Conservation (phyloP, 2,329 filamentous ascomycete species). For the Fusarium sp. region DNA sequence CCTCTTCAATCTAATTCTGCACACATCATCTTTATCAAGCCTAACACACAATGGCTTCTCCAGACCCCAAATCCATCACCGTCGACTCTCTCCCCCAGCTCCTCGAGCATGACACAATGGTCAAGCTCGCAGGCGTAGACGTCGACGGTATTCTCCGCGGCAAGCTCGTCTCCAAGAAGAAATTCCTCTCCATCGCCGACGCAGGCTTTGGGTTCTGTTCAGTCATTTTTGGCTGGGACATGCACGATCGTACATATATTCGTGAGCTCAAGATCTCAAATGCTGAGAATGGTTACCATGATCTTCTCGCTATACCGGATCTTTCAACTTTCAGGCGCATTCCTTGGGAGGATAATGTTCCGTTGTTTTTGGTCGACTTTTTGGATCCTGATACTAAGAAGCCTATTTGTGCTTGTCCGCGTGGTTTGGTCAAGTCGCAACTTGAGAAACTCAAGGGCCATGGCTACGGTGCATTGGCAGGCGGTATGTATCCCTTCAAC, state of each 20-base stretch:
- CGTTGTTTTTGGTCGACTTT: conserved; percentile 88
- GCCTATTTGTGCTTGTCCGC: conserved; percentile 81
- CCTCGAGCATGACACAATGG: conserved; percentile 76
- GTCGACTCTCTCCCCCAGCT: conserved; percentile 72
- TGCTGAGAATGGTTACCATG: conserved; percentile 88
- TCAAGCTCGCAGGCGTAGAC: conserved; percentile 90
- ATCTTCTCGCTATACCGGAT: conserved; percentile 85
- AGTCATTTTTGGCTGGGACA: conserved; percentile 96
- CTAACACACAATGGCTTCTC: conserved; percentile 41
- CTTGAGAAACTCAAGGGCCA: conserved; percentile 73
- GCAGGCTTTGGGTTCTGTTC: conserved; percentile 94
- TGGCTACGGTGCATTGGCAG: conserved; percentile 88
- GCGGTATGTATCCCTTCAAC: conserved; percentile 68
- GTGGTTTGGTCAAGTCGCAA: conserved; percentile 77
- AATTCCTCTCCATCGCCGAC: conserved; percentile 85
- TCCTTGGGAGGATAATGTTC: conserved; percentile 89
- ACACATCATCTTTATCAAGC: background rate
- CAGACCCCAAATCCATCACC: conserved; percentile 59
- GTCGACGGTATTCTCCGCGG: conserved; percentile 88
- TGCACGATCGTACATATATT: conserved; percentile 93
- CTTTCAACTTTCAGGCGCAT: conserved; percentile 82
- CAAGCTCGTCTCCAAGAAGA: conserved; percentile 92
- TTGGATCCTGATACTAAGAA: conserved; percentile 80
- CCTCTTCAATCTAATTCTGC: background rate
- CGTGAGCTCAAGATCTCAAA: conserved; percentile 88